Base-by-base conservation (phyloP, 306 rosid genomes). In the Canavalia ensiformis region DNA sequence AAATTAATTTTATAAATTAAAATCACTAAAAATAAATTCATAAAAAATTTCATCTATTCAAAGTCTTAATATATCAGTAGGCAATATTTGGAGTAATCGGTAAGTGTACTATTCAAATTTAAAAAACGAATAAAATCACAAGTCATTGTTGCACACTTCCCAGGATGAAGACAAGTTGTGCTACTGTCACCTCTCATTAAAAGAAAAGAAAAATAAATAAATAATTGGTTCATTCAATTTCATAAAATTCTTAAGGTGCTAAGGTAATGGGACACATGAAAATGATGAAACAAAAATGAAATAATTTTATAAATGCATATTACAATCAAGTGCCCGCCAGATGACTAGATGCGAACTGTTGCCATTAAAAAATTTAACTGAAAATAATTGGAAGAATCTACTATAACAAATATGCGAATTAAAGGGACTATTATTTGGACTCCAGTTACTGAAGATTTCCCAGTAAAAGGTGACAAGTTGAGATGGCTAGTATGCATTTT, bases 401-500 rank as follows among this genome's bases (percentile, higher is more conserved):
- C 46, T 11, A 42, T 46, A 46, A 11, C 28, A 68, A 29, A 45
- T 2, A 1, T 8, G 56, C 29, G 4, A 45, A 41, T 30, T 68
- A 44, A 41, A 18, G 51, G 51, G 51, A 65, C 33, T 11, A 4
- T 41, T 65, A 1, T 39, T 64, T n/a, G 33, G 50, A 65, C 41
- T 42, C 52, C 18, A 42, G n/a, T 44, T 37, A 65, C n/a, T 2
- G 1, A 13, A 3, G 51, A n/a, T 67, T 67, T 67, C 72, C 41
- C 3, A 65, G 71, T 65, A 41, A 42, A 67, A 67, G 50, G 72
- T 67, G 52, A 5, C 52, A 68, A 67, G 74, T 68, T 68, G 8
- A 8, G 4, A 28, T 55, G 54, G 68, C 5, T 42, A 1, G 37
- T 18, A n/a, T 67, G 72, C 72, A 62, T 67, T 44, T 44, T 9